A percentile compares a stretch with the other conserved stretches of the same genome.
These are phyloP conservation scores for Phytophthora idaei DNA, from an alignment of 352 stramenopile species.

Conservation along the genomic window DNA sequence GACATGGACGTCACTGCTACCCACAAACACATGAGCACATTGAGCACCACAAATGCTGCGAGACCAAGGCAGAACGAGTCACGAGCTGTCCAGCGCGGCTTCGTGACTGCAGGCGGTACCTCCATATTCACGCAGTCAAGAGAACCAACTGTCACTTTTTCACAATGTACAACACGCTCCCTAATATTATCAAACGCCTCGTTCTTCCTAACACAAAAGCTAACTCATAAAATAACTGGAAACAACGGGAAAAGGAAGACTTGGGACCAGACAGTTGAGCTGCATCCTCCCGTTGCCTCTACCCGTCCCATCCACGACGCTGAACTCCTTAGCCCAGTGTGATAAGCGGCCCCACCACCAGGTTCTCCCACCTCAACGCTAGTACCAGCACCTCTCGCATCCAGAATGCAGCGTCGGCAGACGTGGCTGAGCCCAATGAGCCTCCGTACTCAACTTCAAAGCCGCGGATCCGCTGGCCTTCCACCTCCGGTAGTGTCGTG, in stretches of 20 bases:
- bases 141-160: conserved; percentile 5
- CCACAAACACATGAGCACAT: conserved; percentile 42
- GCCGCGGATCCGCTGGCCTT: conserved; percentile 30
- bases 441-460: conserved; percentile 70
- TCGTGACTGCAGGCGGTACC: conserved; percentile 5
- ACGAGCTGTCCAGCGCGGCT: conserved; percentile 28
- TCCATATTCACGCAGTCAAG: conserved; percentile 11
- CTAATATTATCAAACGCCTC: conserved; percentile 28
- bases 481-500: conserved; percentile 45
- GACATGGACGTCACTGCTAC: conserved; percentile 27
- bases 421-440: conserved; percentile 45
- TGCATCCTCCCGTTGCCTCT: conserved; percentile 1
- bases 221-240: conserved; percentile 36
- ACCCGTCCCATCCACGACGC: conserved; percentile 18
- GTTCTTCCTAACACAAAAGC: conserved; percentile 21
- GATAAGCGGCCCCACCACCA: conserved; percentile 56
- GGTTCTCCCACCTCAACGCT: conserved; percentile 60
- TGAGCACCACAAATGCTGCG: conserved; percentile 29
- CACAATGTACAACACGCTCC: conserved; percentile 29
- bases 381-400: conserved; percentile 63
- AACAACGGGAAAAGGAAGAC: conserved; percentile 1
- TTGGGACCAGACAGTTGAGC: conserved; percentile 21
- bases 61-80: conserved; percentile 39
- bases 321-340: conserved; percentile 40
- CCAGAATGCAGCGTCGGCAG: conserved; percentile 56